Base-by-base conservation (phyloP, 2,329 filamentous ascomycete species). In the Cercospora sp. region DNA sequence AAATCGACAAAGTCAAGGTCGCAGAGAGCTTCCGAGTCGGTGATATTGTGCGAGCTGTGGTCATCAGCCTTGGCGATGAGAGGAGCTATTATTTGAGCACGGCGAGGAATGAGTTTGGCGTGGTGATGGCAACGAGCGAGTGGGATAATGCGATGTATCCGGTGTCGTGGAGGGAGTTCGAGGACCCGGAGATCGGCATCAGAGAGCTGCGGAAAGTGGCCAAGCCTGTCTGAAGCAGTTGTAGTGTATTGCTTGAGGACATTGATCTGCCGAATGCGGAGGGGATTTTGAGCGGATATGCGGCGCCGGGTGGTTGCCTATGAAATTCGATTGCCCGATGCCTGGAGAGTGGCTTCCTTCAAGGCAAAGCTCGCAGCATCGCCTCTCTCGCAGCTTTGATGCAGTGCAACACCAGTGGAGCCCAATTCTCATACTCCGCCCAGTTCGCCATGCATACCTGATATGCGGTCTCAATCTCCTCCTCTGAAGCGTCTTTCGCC, bases 71-170 rank as follows among this genome's bases (percentile, higher is more conserved):
- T 13, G 95, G 95, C 42, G 95, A 99, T 78, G 94, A 98, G 81
- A 89, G 91, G 61, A 96, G 92, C 75, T 99, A 98, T 79, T 99
- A 97, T 79, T 86, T 96, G n/a, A 91, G 90, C 28, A 99, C 95
- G 1, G 93, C 93, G 30, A 88, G 88, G 73, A 98, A 99, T 80
- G 91, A 96, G 78, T 84, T 96, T 48, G 95, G 95, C 2, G 94
- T 98, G 67, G 91, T 99, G 45, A 92, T 98, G 89, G 95, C 94
- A 9, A 90, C 87, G 73, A 96, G 93, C 77, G 93, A 96, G 78
- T 87, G 87, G 2, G 94, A 94, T 1, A 94, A 96, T 80, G 87
- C 91, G 74, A 96, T 98, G 93, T 91, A 91, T 75, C 94, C 95
- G 1, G 87, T 96, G 65, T 96, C 90, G 80, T 99, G 95, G 95